phyloP scores from a whole-genome alignment of 1,139 yeast genomes.

The Candida sp. region DNA sequence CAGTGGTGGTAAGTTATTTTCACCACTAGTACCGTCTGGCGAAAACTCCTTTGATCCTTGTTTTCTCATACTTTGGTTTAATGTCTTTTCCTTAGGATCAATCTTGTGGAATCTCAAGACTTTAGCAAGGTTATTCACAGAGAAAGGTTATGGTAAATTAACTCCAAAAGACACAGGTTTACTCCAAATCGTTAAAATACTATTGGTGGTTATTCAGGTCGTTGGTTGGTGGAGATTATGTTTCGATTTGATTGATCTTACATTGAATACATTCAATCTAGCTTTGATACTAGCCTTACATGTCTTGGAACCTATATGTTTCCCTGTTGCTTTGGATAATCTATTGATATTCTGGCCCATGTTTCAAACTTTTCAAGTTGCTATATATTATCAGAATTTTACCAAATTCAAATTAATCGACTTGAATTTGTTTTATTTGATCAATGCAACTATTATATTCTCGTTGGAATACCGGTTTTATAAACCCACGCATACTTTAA shows the following conservation, averaged over 20 bases:
- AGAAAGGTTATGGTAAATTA: constrained; percentile 15
- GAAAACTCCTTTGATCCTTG: constrained; percentile 60
- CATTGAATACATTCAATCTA: background rate
- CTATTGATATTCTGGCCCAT: constrained; percentile 44
- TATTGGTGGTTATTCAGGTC: background rate
- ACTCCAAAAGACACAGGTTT: constrained; percentile 27
- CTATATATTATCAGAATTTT: constrained; percentile 23
- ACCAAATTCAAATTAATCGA: constrained; percentile 7
- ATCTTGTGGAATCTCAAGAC: constrained; percentile 21
- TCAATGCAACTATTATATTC: constrained; percentile 18
- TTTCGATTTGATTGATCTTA: background rate
- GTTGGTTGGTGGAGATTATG: background rate
- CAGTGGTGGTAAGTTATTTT: background rate
- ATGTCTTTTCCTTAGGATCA: constrained; percentile 4
- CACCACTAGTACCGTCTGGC: constrained; percentile 19
- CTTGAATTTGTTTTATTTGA: constrained; percentile 15
- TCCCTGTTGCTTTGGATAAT: constrained; percentile 29
- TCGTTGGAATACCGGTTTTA: constrained; percentile 23
- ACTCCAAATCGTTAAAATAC: background rate
- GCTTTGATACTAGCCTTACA: constrained; percentile 36
- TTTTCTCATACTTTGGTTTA: constrained; percentile 23
- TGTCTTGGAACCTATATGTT: constrained; percentile 30
- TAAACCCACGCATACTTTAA: constrained; percentile 26
- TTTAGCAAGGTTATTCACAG: constrained; percentile 7
- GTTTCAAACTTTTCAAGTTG: constrained; percentile 16